Base-by-base conservation (phyloP, 164 flowering plant species). In the Santalum album region DNA sequence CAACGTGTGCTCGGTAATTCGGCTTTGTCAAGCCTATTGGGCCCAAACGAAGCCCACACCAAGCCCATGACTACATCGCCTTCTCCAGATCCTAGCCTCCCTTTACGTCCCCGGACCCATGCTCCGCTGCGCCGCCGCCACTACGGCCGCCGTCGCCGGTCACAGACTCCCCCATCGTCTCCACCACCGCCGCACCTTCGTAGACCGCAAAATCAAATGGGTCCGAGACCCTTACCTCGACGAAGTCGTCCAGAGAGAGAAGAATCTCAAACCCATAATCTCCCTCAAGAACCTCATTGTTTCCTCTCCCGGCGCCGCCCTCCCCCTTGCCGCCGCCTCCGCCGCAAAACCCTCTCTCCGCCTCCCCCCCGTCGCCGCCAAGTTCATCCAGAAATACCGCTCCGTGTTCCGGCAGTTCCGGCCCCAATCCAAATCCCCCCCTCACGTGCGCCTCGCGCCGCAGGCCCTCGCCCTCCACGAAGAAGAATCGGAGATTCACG, bases 181-280 rank as follows among this genome's bases (percentile, higher is more conserved):
- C 56, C 61, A 42, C 56, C 54, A 22, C 38, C 50, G 3, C 27
- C 70, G 84, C 21, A 58, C 65, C 7, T 75, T 82, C 67, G 29
- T 79, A 12, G 55, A 72, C 58, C 79, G 80, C 29, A 67, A 59
- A 48, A 56, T 82, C 53, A 77, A 77, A 64, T 82, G 84, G 84
- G 78, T 79, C 18, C 60, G 76, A 24, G 87, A 82, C 48, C 75
- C 75, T 0, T 74, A 55, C 55, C 76, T 82, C 1, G 87, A 82
- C 57, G 16, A 12, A 5, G 84, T 63, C 2, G 82, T 82, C 2
- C 50, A 60, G 34, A 53, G 60, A 38, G 84, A 82, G 65, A 79
- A 82, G 58, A 58, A 82, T 63, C 79, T 82, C 49, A 66, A 64
- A 20, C 72, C 73, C 16, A 36, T 69, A 32, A 49, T 69, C 58